phyloP scores from a whole-genome alignment of 2,329 filamentous ascomycete species.

The Amesomyces nigricolor region DNA sequence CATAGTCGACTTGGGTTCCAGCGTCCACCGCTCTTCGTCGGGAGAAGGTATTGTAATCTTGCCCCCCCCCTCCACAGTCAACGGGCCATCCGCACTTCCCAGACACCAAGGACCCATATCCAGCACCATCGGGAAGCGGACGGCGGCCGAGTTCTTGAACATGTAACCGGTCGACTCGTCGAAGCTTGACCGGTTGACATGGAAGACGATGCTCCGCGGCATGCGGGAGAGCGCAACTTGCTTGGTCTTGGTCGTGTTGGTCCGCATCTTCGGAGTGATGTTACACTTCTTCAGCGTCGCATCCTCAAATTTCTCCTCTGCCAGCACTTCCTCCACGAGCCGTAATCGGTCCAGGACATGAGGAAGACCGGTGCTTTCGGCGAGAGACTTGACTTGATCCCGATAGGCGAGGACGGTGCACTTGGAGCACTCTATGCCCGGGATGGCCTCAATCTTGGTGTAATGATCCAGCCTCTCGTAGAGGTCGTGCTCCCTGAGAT shows the following conservation, averaged over 20 bases:
- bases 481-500: slow-evolving; percentile 59
- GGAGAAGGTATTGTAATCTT: slow-evolving; percentile 16
- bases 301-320: slow-evolving; percentile 74
- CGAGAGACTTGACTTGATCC: slow-evolving; percentile 42
- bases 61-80: slow-evolving; percentile 21
- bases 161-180: slow-evolving; percentile 74
- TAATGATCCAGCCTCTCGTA: slow-evolving; percentile 79
- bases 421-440: slow-evolving; percentile 84
- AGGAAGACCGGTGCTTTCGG: slow-evolving; percentile 42
- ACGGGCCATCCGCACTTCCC: slow-evolving; percentile 46
- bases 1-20: slow-evolving; percentile 67
- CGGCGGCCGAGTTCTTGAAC: slow-evolving; percentile 75
- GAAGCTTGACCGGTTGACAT: slow-evolving; percentile 89
- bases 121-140: slow-evolving; percentile 68
- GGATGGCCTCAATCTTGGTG: slow-evolving; percentile 76
- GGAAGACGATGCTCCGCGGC: slow-evolving; percentile 74
- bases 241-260: slow-evolving; percentile 78
- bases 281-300: slow-evolving; percentile 61
- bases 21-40: slow-evolving; percentile 61
- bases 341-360: slow-evolving; percentile 52
- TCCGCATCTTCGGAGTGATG: slow-evolving; percentile 60
- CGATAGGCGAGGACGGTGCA: slow-evolving; percentile 69
- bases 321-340: slow-evolving; percentile 64
- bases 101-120: slow-evolving; percentile 83
- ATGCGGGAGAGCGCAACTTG: slow-evolving; percentile 81